Conservation (phyloP, 768 basidiomycete genomes). For the Leccinum fibrillosum region DNA sequence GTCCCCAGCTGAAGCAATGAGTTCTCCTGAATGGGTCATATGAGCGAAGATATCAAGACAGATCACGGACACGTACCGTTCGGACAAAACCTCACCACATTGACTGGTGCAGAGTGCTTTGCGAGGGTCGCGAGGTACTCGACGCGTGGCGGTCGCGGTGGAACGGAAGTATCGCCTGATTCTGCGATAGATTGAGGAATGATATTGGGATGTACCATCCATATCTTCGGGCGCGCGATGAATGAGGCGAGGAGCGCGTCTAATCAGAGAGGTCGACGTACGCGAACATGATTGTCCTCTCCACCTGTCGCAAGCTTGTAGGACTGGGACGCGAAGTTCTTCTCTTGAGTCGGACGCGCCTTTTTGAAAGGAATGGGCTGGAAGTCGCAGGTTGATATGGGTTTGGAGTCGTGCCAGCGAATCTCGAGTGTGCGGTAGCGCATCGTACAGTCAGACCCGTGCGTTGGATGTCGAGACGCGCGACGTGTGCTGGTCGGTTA, state of each 20-base stretch:
- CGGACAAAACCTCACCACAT: slow-evolving; percentile 94
- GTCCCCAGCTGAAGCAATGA: slow-evolving; percentile 96
- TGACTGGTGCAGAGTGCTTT: slow-evolving; percentile 92
- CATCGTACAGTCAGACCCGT: slow-evolving; percentile 41
- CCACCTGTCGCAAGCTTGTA: slow-evolving; percentile 94
- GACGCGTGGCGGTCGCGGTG: slow-evolving; percentile 71
- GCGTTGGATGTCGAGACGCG: not conserved
- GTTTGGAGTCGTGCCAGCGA: slow-evolving; percentile 93
- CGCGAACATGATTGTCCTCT: slow-evolving; percentile 95
- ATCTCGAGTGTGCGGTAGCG: slow-evolving; percentile 90
- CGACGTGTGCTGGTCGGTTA: not conserved
- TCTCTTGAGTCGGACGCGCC: slow-evolving; percentile 61
- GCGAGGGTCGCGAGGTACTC: slow-evolving; percentile 94
- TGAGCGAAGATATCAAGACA: slow-evolving; percentile 2
- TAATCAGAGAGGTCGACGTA: slow-evolving; percentile 42
- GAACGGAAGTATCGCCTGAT: slow-evolving; percentile 30
- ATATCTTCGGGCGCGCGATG: slow-evolving; percentile 45
- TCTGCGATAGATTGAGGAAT: slow-evolving; percentile 57
- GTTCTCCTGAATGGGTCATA: slow-evolving; percentile 55
- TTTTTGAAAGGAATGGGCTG: slow-evolving; percentile 82
- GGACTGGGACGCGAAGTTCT: slow-evolving; percentile 61
- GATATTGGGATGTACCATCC: slow-evolving; percentile 94
- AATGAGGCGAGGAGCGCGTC: slow-evolving; percentile 12
- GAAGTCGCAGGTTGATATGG: slow-evolving; percentile 96
- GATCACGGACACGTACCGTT: slow-evolving; percentile 58